Conservation (phyloP, 805 yeast species). For the Ascoidea rubescens region DNA sequence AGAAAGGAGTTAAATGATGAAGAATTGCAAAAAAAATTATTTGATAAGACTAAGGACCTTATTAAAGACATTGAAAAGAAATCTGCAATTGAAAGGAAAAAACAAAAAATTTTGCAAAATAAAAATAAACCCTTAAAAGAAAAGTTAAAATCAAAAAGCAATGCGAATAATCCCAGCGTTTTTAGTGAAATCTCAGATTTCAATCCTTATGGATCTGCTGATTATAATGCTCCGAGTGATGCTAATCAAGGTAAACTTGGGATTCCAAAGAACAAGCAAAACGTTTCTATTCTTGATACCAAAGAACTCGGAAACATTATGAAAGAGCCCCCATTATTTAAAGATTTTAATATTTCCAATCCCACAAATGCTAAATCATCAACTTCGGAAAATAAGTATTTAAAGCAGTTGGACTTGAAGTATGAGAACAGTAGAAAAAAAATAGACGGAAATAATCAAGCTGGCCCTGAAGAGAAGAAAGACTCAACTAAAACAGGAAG, state of each 20-base stretch:
- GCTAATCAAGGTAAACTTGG: not conserved
- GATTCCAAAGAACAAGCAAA: not conserved
- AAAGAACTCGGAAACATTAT: slow-evolving; percentile 4
- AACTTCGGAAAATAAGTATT: slow-evolving; percentile 6
- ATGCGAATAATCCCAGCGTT: slow-evolving; percentile 2
- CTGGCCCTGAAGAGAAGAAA: too few species aligned
- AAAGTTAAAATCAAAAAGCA: slow-evolving; percentile 6
- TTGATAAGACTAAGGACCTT: slow-evolving; percentile 41
- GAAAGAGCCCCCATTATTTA: slow-evolving; percentile 7
- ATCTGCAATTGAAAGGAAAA: slow-evolving; percentile 55
- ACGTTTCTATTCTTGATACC: not conserved
- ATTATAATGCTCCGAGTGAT: not conserved
- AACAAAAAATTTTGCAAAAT: slow-evolving; percentile 13
- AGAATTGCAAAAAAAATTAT: slow-evolving; percentile 46
- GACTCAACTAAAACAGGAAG: too few species aligned
- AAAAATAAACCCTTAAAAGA: slow-evolving; percentile 2
- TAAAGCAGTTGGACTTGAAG: slow-evolving; percentile 8
- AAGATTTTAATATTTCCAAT: slow-evolving; percentile 1
- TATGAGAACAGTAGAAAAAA: slow-evolving; percentile 2
- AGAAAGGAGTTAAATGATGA: slow-evolving; percentile 53
- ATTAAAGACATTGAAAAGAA: slow-evolving; percentile 53
- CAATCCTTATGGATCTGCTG: not conserved
- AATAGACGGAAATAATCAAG: too few species aligned
- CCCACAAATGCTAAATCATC: not conserved
- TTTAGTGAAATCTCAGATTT: not conserved